phyloP scores from a whole-genome alignment of 2,329 filamentous ascomycete genomes.

The Trichophyton schoenleinii region DNA sequence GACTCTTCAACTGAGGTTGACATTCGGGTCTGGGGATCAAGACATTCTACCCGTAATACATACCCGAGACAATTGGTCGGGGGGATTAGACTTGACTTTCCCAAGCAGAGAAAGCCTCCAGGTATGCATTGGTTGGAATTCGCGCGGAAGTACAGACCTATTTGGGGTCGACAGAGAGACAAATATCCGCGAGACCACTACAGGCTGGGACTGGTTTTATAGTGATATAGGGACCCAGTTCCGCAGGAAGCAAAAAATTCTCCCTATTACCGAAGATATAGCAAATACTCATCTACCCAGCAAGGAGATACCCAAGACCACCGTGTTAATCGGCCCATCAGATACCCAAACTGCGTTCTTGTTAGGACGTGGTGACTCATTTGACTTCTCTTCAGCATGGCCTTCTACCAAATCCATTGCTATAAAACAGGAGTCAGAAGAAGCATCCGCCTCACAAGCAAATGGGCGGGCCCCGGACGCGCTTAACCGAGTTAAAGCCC shows the following conservation, averaged over 20 bases:
- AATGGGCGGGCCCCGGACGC: neutral
- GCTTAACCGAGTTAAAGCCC: constrained; percentile 17
- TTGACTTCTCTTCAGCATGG: constrained; percentile 39
- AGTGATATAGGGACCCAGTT: constrained; percentile 33
- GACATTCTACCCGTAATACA: constrained; percentile 39
- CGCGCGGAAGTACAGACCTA: constrained; percentile 30
- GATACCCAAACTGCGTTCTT: constrained; percentile 33
- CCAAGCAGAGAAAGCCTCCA: constrained; percentile 35
- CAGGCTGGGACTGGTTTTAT: constrained; percentile 44
- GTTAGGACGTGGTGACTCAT: constrained; percentile 29
- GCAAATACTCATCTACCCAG: constrained; percentile 33
- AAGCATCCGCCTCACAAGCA: constrained; percentile 7
- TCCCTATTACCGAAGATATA: constrained; percentile 25
- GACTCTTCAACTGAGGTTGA: constrained; percentile 34
- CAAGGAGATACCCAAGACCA: constrained; percentile 23
- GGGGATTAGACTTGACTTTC: constrained; percentile 36
- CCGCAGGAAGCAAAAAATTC: constrained; percentile 28
- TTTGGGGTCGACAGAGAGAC: constrained; percentile 33
- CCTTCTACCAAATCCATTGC: constrained; percentile 11
- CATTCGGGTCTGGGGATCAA: constrained; percentile 40
- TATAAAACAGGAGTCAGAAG: constrained; percentile 9
- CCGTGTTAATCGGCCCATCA: constrained; percentile 41
- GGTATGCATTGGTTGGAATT: constrained; percentile 17
- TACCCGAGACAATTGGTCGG: constrained; percentile 40
- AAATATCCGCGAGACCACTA: constrained; percentile 33